Evolutionary conservation across 768 basidiomycete species (phyloP).

Genomic region (Mycena galopus): DNA sequence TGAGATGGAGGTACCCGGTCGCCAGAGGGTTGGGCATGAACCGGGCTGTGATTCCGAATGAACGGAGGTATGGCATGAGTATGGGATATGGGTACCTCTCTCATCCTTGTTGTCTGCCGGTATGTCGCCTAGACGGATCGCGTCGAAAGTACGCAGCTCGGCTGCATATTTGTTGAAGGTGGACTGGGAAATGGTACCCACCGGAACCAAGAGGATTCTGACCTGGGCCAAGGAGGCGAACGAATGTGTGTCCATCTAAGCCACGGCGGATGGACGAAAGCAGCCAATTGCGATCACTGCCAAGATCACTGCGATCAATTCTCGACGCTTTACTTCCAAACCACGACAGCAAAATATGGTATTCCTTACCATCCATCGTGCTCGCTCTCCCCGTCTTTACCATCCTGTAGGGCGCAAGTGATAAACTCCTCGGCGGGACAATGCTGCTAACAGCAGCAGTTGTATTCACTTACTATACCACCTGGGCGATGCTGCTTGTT

Average conservation of each 20-base stretch:
- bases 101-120: constrained; percentile 85
- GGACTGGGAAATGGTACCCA: constrained; percentile 78
- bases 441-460: constrained; percentile 85
- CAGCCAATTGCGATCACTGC: constrained; percentile 10
- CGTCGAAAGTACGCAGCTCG: constrained; percentile 80
- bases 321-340: constrained; percentile 15
- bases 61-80: constrained; percentile 18
- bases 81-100: constrained; percentile 62
- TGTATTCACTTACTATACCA: constrained; percentile 91
- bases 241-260: constrained; percentile 74
- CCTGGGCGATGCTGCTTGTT: constrained; percentile 91
- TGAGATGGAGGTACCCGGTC: constrained; percentile 85
- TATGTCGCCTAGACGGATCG: constrained; percentile 85
- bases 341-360: constrained; percentile 38
- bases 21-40: constrained; percentile 86
- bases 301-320: background rate
- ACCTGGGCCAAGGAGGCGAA: constrained; percentile 91
- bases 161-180: constrained; percentile 81
- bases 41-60: constrained; percentile 62
- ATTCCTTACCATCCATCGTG: constrained; percentile 12
- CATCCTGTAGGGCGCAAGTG: constrained; percentile 77
- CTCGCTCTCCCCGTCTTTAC: constrained; percentile 3
- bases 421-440: constrained; percentile 81
- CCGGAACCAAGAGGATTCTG: constrained; percentile 86
- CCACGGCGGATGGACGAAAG: background rate